Evolutionary conservation across 2,329 filamentous ascomycete genomes (phyloP).

Genomic region (Fusarium caatingaense): DNA sequence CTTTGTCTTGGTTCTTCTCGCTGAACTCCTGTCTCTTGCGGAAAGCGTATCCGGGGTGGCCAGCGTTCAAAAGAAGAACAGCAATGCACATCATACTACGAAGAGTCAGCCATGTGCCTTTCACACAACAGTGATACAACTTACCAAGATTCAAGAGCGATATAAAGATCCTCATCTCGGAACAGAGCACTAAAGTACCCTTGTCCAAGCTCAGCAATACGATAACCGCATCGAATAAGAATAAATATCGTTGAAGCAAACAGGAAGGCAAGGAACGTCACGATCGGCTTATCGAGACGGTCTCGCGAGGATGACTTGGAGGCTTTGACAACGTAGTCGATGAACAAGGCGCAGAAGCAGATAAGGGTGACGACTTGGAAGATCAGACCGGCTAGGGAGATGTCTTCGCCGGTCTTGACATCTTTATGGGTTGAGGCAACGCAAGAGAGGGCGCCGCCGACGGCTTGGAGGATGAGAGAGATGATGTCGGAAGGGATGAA

Average conservation of each 20-base stretch:
- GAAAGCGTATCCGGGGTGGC: conserved; percentile 39
- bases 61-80: conserved; percentile 38
- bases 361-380: conserved; percentile 63
- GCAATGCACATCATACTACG: conserved; percentile 41
- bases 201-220: conserved; percentile 67
- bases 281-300: conserved; percentile 53
- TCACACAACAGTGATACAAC: background rate
- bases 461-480: conserved; percentile 63
- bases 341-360: conserved; percentile 57
- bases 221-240: conserved; percentile 67
- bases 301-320: conserved; percentile 43
- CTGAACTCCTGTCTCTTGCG: background rate
- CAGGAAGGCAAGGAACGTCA: conserved; percentile 62
- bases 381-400: conserved; percentile 63
- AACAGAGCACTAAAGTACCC: conserved; percentile 58
- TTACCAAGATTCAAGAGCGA: conserved; percentile 44
- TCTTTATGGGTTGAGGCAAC: conserved; percentile 49
- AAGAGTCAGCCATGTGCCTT: conserved; percentile 8
- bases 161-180: conserved; percentile 42
- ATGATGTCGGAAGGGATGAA: conserved; percentile 60
- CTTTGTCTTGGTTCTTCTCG: conserved; percentile 17
- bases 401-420: conserved; percentile 56
- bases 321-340: conserved; percentile 54
- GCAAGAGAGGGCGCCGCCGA: conserved; percentile 60
- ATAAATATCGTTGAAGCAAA: conserved; percentile 65